Base-by-base conservation (phyloP, 2,329 filamentous ascomycete species). In the Calonectria montana region DNA sequence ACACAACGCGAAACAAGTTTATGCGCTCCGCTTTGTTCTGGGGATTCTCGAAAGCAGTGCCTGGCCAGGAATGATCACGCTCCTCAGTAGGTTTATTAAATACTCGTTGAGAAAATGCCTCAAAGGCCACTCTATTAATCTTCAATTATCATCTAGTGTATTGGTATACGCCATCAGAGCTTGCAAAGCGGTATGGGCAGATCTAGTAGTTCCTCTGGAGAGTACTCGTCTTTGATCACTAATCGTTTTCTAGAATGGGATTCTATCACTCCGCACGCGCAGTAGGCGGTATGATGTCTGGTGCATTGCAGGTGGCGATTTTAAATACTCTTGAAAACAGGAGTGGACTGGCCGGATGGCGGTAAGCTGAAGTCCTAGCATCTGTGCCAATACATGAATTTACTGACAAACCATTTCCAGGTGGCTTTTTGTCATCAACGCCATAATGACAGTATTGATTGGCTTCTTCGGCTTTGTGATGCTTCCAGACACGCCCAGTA, bases 261-360 rank as follows among this genome's bases (percentile, higher is more conserved):
- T 81, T 86, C 31, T 83, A 87, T 55, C 84, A 85, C 16, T 83
- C 83, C 77, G 86, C 76, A 77, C 85, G 73, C 79, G 83, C 67
- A 10, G 79, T 82, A 0, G 84, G 84, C 0, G 80, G 82, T 5
- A 86, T 86, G 82, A 85, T 86, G 67, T 84, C 83, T 0, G 85
- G 84, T 0, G 86, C 86, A 53, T 78, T 87, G 13, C 84, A 86
- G 72, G 83, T 84, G 1, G 84, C 81, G 1, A 81, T 87, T 1
- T 83, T 85, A 37, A 80, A 76, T 21, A 82, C 83, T 4, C 79
- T 87, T 55, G 78, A 86, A 37, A 83, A 84, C 1, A 76, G 68
- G 2, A 72, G 78, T 6, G 84, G 84, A 0, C 79, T 85, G 13
- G 76, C 81, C 1, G 86, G 83, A 1, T 87, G 85, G 86, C 82